phyloP scores from a whole-genome alignment of 1,284 basidiomycete genomes.

The Cystobasidium pallidum region DNA sequence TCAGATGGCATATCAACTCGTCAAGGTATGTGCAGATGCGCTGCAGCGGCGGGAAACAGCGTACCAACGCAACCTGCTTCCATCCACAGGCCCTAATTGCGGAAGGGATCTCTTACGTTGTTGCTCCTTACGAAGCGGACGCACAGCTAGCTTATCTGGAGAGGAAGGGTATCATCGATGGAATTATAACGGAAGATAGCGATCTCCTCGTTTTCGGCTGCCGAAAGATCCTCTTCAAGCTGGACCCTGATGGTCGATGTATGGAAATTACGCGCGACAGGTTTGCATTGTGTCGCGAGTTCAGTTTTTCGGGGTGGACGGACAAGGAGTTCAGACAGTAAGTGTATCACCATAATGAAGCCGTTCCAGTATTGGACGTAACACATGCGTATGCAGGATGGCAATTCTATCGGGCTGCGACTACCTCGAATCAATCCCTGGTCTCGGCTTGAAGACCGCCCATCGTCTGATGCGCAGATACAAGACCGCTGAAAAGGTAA shows the following conservation, averaged over 20 bases:
- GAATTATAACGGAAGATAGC: slow-evolving; percentile 95
- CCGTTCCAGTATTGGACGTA: too few species aligned
- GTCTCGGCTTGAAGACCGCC: slow-evolving; percentile 75
- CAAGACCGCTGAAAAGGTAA: slow-evolving; percentile 81
- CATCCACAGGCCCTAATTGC: slow-evolving; percentile 71
- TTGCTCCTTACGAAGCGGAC: slow-evolving; percentile 98
- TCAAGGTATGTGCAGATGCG: slow-evolving; percentile 69
- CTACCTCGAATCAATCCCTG: slow-evolving; percentile 64
- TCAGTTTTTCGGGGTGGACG: slow-evolving; percentile 85
- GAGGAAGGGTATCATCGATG: slow-evolving; percentile 78
- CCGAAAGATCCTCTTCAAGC: slow-evolving; percentile 70
- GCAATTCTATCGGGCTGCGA: slow-evolving; percentile 93
- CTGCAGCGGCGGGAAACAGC: background rate
- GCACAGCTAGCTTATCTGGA: slow-evolving; percentile 95
- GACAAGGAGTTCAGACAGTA: slow-evolving; percentile 80
- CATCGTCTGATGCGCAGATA: slow-evolving; percentile 77
- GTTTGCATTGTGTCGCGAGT: slow-evolving; percentile 72
- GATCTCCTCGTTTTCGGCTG: slow-evolving; percentile 97
- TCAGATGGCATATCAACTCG: slow-evolving; percentile 94
- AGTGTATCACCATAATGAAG: too few species aligned
- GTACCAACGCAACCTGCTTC: background rate
- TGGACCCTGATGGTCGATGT: slow-evolving; percentile 77
- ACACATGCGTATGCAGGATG: too few species aligned
- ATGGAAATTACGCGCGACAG: slow-evolving; percentile 76
- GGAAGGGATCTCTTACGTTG: slow-evolving; percentile 79